phyloP scores from a whole-genome alignment of 768 basidiomycete species.

The Calvatia gigantea region DNA sequence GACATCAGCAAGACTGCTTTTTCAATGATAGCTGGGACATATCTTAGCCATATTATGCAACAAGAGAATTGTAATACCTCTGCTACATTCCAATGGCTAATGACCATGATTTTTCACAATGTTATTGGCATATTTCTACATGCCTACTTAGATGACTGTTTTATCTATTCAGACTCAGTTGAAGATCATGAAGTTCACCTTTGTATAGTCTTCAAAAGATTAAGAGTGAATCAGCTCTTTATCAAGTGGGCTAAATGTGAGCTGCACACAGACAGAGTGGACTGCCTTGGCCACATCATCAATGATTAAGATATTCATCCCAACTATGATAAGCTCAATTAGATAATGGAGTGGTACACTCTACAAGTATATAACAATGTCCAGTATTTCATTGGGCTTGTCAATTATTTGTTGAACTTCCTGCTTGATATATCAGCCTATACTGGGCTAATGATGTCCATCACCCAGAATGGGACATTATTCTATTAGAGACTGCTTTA shows the following conservation, averaged over 20 bases:
- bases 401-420: slow-evolving; percentile 34
- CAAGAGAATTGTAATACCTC: slow-evolving; percentile 44
- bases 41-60: slow-evolving; percentile 36
- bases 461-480: slow-evolving; percentile 22
- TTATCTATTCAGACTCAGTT: slow-evolving; percentile 31
- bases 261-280: slow-evolving; percentile 12
- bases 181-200: slow-evolving; percentile 37
- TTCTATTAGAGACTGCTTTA: slow-evolving; percentile 16
- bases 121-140: slow-evolving; percentile 35
- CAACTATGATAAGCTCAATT: slow-evolving; percentile 30
- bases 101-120: slow-evolving; percentile 37
- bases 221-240: no score
- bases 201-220: no score
- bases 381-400: slow-evolving; percentile 36
- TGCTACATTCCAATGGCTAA: slow-evolving; percentile 41
- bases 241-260: not conserved
- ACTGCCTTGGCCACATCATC: slow-evolving; percentile 38
- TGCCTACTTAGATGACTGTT: slow-evolving; percentile 43
- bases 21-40: no score
- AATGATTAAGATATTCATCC: slow-evolving; percentile 36
- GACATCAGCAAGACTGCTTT: no score
- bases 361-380: slow-evolving; percentile 32
- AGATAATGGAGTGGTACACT: slow-evolving; percentile 29
- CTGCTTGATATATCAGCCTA: slow-evolving; percentile 31
- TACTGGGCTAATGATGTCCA: no score